These are phyloP conservation scores for Calonectria pseudoreteaudii DNA, from an alignment of 2,329 filamentous ascomycete genomes.

Conservation along the genomic window DNA sequence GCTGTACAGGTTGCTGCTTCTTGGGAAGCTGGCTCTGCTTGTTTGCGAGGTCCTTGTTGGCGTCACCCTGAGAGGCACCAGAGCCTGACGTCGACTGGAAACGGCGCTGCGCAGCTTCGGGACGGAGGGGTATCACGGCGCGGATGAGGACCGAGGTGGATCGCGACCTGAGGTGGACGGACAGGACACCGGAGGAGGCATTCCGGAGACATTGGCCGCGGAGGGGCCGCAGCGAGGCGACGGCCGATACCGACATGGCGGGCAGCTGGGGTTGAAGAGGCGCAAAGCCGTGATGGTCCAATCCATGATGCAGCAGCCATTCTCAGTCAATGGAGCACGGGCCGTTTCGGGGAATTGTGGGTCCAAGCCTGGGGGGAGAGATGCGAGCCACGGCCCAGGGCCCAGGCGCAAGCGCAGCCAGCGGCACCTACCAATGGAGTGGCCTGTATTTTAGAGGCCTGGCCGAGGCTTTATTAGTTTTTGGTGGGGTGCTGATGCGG, in stretches of 20 bases:
- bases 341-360: constrained; percentile 33
- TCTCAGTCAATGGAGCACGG: constrained; percentile 37
- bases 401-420: background rate
- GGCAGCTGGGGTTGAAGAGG: constrained; percentile 7
- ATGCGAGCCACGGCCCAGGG: background rate
- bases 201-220: constrained; percentile 44
- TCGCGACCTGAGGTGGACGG: constrained; percentile 47
- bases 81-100: constrained; percentile 41
- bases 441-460: constrained; percentile 18
- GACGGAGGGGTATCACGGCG: constrained; percentile 45
- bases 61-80: constrained; percentile 22
- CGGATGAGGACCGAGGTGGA: constrained; percentile 44
- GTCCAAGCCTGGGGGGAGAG: constrained; percentile 19
- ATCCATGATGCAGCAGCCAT: constrained; percentile 17
- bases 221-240: constrained; percentile 50
- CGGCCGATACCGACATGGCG: constrained; percentile 49
- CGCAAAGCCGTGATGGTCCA: constrained; percentile 19
- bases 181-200: constrained; percentile 46
- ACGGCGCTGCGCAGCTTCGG: constrained; percentile 39
- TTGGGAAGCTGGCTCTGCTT: constrained; percentile 40
- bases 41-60: constrained; percentile 27
- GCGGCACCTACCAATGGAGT: constrained; percentile 11
- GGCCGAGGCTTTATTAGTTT: constrained; percentile 29
- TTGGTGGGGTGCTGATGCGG: constrained; percentile 22
- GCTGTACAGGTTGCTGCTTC: constrained; percentile 35